Conservation (phyloP, 148 eudicot species). For the Vaccinium vitisidaea region DNA sequence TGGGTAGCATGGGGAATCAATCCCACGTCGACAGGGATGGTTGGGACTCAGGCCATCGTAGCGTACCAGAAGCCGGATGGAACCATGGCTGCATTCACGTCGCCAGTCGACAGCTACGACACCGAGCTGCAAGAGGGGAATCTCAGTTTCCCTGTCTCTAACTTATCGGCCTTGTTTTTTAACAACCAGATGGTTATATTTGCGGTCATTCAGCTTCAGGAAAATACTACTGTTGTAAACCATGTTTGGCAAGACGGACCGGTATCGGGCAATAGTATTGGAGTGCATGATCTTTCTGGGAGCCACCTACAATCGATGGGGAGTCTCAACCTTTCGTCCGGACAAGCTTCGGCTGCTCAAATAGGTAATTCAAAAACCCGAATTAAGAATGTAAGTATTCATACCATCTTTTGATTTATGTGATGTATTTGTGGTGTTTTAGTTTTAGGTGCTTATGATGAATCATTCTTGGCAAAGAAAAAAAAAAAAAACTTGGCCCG, state of each 20-base stretch:
- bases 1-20: conserved; percentile 27
- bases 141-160: background rate
- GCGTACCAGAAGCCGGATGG: background rate
- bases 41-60: background rate
- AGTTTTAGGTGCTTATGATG: too few species aligned
- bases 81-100: background rate
- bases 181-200: background rate
- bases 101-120: background rate
- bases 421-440: too few species aligned
- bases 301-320: conserved; percentile 9
- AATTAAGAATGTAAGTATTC: too few species aligned
- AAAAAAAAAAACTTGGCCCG: too few species aligned
- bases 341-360: background rate
- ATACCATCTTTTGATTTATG: too few species aligned
- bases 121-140: background rate
- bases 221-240: background rate
- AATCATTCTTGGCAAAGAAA: too few species aligned
- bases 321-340: background rate
- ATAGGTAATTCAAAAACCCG: too few species aligned
- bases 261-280: background rate
- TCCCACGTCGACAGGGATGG: conserved; percentile 5
- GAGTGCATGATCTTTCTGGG: conserved; percentile 4
- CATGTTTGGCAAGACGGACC: conserved; percentile 25
- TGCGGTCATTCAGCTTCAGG: background rate
- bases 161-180: background rate